These are phyloP conservation scores for Russula virescens DNA, from an alignment of 768 basidiomycete species.

Conservation along the genomic window DNA sequence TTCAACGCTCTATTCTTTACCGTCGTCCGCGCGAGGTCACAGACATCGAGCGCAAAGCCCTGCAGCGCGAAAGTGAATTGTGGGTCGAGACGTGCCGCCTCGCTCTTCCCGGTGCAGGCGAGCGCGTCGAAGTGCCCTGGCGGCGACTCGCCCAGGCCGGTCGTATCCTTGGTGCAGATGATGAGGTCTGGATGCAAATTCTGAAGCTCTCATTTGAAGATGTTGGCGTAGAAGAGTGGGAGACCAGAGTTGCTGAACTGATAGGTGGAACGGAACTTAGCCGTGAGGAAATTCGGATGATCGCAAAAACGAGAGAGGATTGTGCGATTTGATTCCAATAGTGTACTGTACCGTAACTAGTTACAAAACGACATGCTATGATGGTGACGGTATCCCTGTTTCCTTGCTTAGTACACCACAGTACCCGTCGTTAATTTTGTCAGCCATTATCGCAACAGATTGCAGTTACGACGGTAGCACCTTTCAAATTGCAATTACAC, in stretches of 20 bases:
- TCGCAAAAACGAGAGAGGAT: conserved; percentile 45
- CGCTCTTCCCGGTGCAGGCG: conserved; percentile 46
- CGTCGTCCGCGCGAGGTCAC: conserved; percentile 60
- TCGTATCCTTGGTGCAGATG: conserved; percentile 58
- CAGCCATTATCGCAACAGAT: background rate
- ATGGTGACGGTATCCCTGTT: too few species aligned
- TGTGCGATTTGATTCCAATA: conserved; percentile 27
- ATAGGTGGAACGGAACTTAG: conserved; percentile 58
- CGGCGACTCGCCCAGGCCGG: conserved; percentile 62
- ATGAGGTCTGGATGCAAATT: conserved; percentile 19
- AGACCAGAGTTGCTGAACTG: conserved; percentile 43
- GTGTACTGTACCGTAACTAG: too few species aligned
- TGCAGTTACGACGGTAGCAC: background rate
- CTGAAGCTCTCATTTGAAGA: conserved; percentile 2
- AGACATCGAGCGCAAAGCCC: conserved; percentile 50
- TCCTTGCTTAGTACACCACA: background rate
- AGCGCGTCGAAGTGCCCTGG: conserved; percentile 73
- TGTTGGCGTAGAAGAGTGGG: conserved; percentile 42
- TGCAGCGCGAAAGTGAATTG: conserved; percentile 68
- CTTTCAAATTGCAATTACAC: background rate
- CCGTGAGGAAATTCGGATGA: conserved; percentile 53
- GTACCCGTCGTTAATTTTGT: background rate
- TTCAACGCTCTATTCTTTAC: conserved; percentile 77
- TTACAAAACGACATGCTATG: too few species aligned
- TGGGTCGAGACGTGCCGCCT: conserved; percentile 77